A percentile compares a stretch with the other conserved stretches of the same genome.
Conservation (phyloP, 129 eudicot genomes). For the Sambucus nigra region DNA sequence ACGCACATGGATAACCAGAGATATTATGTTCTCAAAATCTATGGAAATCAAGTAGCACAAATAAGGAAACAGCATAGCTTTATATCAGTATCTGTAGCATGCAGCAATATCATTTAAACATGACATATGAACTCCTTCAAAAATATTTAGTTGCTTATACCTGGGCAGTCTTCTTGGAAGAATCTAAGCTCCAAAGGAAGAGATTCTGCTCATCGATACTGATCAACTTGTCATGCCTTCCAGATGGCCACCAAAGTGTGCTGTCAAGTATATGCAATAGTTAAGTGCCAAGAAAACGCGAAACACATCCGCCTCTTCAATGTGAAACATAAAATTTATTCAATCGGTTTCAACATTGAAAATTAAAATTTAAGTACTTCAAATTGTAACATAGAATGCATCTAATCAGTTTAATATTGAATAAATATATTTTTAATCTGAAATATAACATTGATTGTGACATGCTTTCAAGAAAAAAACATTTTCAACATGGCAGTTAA, state of each 20-base stretch:
- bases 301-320: background rate
- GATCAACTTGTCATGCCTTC: conserved; percentile 84
- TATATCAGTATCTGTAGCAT: too few relatives aligned
- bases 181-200: conserved; percentile 85
- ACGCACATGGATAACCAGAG: too few relatives aligned
- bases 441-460: too few relatives aligned
- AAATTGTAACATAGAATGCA: too few relatives aligned
- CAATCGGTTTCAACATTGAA: background rate
- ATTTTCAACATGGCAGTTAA: too few relatives aligned
- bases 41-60: background rate
- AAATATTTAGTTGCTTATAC: conserved; percentile 29
- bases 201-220: conserved; percentile 87
- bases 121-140: background rate
- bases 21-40: too few relatives aligned
- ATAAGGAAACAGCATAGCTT: background rate
- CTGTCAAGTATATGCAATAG: conserved; percentile 30
- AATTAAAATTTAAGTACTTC: background rate
- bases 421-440: too few relatives aligned
- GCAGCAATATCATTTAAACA: too few relatives aligned
- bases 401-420: too few relatives aligned
- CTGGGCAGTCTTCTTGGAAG: conserved; percentile 94
- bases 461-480: too few relatives aligned
- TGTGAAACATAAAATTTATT: background rate
- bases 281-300: conserved; percentile 6
- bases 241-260: conserved; percentile 97